These are phyloP conservation scores for Petunia axillaris DNA, from an alignment of 257 asterid genomes.

Conservation along the genomic window DNA sequence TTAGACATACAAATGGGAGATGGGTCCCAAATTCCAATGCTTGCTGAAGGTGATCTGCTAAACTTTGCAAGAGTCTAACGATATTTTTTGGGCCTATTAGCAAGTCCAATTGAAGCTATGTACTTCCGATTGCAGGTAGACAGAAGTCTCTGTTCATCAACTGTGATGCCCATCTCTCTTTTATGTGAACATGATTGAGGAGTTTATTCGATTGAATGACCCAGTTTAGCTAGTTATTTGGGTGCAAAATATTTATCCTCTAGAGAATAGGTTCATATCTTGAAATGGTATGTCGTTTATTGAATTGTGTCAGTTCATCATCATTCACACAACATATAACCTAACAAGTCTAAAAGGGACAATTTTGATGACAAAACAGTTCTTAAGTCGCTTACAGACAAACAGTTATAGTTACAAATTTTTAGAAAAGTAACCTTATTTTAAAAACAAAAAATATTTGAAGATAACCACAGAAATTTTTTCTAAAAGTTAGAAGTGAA, in stretches of 20 bases:
- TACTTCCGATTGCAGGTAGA: no score
- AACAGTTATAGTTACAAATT: no score
- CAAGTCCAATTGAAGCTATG: neutral
- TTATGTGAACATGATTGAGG: neutral
- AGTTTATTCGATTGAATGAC: neutral
- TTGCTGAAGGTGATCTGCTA: neutral
- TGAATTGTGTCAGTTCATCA: neutral
- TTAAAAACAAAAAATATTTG: no score
- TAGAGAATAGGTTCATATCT: neutral
- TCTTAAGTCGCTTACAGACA: no score
- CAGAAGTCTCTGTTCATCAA: neutral
- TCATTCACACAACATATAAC: neutral
- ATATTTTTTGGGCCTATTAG: neutral
- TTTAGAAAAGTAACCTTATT: no score
- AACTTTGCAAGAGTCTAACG: neutral
- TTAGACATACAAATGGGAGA: neutral
- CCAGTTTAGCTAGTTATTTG: neutral
- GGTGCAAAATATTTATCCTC: neutral
- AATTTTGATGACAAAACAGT: no score
- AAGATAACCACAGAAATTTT: no score
- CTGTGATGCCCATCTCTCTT: neutral
- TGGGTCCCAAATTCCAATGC: neutral
- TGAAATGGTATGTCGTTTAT: neutral
- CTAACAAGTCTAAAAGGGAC: neutral
- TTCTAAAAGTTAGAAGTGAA: no score